These are phyloP conservation scores for Rhizopogon salebrosus DNA, from an alignment of 768 basidiomycete genomes.

Conservation along the genomic window DNA sequence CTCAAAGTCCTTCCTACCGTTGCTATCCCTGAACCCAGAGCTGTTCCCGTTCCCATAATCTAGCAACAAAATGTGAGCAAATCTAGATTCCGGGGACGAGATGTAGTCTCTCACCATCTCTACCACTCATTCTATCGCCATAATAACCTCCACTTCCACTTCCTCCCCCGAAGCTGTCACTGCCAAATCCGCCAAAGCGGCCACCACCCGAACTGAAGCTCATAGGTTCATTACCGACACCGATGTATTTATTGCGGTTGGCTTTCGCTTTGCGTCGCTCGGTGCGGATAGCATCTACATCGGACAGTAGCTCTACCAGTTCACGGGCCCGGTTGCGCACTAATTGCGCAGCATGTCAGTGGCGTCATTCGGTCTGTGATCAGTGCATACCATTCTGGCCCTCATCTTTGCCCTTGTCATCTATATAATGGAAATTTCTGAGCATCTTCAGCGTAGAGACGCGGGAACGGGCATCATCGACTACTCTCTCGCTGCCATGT, in stretches of 20 bases:
- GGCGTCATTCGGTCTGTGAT: neutral
- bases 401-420: constrained; percentile 98
- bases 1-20: constrained; percentile 62
- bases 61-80: constrained; percentile 15
- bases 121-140: constrained; percentile 36
- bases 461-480: constrained; percentile 95
- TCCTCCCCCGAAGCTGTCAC: constrained; percentile 36
- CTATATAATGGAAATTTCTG: constrained; percentile 95
- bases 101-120: constrained; percentile 31
- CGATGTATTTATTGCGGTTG: constrained; percentile 87
- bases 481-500: constrained; percentile 94
- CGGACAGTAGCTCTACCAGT: constrained; percentile 84
- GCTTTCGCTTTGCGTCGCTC: constrained; percentile 91
- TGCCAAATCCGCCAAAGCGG: constrained; percentile 69
- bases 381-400: constrained; percentile 80
- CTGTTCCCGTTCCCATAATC: constrained; percentile 38
- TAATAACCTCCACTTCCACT: constrained; percentile 31
- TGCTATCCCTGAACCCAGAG: constrained; percentile 57
- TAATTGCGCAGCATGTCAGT: constrained; percentile 27
- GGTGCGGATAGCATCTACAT: constrained; percentile 83
- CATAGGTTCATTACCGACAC: constrained; percentile 78
- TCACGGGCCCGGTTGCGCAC: constrained; percentile 94
- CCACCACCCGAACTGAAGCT: constrained; percentile 55
- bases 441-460: constrained; percentile 96
- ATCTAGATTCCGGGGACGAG: constrained; percentile 6